phyloP scores from a whole-genome alignment of 257 asterid genomes.

The Salvia splendens region DNA sequence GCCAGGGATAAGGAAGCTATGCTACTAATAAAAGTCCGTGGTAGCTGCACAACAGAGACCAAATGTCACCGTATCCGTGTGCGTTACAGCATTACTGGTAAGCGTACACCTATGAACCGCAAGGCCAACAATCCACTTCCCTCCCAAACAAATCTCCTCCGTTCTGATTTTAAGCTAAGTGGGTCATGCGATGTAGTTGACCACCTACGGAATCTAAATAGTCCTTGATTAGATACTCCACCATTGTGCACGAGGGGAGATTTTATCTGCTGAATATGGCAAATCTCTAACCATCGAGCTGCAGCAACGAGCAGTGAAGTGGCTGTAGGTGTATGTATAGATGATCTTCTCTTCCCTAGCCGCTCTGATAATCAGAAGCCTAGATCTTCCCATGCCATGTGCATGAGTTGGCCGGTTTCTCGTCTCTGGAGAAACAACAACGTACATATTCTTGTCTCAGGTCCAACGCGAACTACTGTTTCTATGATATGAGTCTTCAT shows the following conservation, averaged over 20 bases:
- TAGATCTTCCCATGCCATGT: neutral
- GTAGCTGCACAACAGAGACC: slow-evolving; percentile 61
- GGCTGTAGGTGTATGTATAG: slow-evolving; percentile 4
- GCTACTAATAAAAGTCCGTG: slow-evolving; percentile 53
- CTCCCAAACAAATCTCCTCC: slow-evolving; percentile 59
- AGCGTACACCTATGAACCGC: slow-evolving; percentile 51
- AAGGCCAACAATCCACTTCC: slow-evolving; percentile 34
- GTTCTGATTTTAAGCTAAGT: slow-evolving; percentile 64
- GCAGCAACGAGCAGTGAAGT: neutral
- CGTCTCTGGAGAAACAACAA: neutral
- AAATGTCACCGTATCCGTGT: slow-evolving; percentile 76
- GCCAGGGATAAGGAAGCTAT: slow-evolving; percentile 88
- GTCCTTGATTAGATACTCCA: slow-evolving; percentile 47
- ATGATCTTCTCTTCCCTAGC: neutral
- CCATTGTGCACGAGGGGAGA: neutral
- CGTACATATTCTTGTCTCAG: slow-evolving; percentile 3
- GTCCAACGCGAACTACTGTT: slow-evolving; percentile 9
- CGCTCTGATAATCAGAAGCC: neutral
- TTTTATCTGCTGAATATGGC: neutral
- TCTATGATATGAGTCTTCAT: slow-evolving; percentile 5
- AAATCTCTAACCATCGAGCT: neutral
- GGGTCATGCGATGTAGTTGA: slow-evolving; percentile 68
- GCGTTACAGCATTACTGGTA: slow-evolving; percentile 70
- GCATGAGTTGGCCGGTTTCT: neutral
- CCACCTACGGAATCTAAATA: slow-evolving; percentile 57